Evolutionary conservation across 352 stramenopile genomes (phyloP), one percentile per base, ranked within the genome.

Genomic region (Phytopythium helicoides): DNA sequence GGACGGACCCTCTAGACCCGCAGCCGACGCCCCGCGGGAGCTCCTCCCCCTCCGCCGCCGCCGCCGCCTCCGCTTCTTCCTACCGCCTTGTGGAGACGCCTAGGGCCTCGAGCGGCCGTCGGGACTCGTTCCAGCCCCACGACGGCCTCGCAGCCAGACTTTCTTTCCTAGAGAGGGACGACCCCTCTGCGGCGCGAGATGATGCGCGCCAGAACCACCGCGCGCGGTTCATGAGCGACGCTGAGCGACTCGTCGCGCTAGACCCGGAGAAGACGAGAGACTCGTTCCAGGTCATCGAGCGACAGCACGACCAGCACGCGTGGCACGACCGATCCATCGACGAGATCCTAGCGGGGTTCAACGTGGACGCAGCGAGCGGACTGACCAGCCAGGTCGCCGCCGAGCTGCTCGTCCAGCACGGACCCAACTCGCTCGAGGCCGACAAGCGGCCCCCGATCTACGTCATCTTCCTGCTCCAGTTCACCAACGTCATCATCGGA

Each of bases 401-500:
- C 15, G 52, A 68, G 55, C 65, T 77, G 25, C 68, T 89, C 28
- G 53, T 54, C 9, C 6, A 64, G 28, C 54, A 85, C 39, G 78
- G 76, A 7, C 58, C 55, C 6, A 89, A 89, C 42, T 60, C 63
- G 39, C 52, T 89, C 1, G 65, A 83, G 51, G 63, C 67, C n/a
- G 73, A 81, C 25, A 81, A 75, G 58, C 81, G 79, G 55, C 66
- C 65, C 1, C 73, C 77, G 1, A 41, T 87, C 25, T 59, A 72
- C 44, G 53, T 87, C 47, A 77, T 87, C 38, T 91, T 91, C 59
- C 46, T 89, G 42, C 53, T 91, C 42, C 81, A 91, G 60, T 89
- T 87, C 59, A 79, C 71, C 31, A 91, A 89, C 59, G 56, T 91
- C 39, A 91, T 91, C 62, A 87, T 91, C 47, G 78, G 62, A 6